Evolutionary conservation across 2,329 filamentous ascomycete species (phyloP).

Genomic region (Neofusicoccum cordaticola): DNA sequence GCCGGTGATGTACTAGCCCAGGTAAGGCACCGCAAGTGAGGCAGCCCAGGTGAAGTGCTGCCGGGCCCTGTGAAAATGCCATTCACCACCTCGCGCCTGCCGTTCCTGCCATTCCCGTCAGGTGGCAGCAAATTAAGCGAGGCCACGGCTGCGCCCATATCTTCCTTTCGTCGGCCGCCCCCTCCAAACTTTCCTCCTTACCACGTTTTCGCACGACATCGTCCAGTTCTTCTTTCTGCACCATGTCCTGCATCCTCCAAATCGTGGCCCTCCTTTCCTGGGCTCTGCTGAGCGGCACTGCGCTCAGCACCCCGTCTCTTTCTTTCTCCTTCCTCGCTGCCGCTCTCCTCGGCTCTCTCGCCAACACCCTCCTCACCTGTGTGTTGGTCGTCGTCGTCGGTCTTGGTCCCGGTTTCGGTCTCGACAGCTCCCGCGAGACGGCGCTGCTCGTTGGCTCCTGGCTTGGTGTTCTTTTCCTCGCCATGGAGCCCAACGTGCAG

Average conservation of each 20-base stretch:
- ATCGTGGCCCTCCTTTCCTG: background rate
- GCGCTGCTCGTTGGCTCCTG: too few relatives aligned
- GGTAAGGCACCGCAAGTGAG: too few relatives aligned
- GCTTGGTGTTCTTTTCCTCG: background rate
- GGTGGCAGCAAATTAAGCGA: background rate
- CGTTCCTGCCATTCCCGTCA: background rate
- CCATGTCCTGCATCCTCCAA: background rate
- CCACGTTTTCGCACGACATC: background rate
- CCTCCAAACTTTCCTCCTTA: background rate
- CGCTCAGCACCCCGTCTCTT: background rate
- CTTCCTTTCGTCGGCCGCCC: background rate
- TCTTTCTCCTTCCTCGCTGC: background rate
- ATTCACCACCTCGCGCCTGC: background rate
- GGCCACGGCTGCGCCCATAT: background rate
- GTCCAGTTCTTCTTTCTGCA: background rate
- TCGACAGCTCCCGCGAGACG: too few relatives aligned
- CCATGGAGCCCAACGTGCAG: too few relatives aligned
- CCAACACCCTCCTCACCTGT: background rate
- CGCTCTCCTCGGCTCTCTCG: background rate
- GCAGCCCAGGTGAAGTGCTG: background rate
- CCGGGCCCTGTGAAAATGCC: background rate
- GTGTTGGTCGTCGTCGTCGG: too few relatives aligned
- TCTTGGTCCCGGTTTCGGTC: too few relatives aligned
- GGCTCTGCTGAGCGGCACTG: background rate
- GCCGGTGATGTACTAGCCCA: too few relatives aligned